Percentiles rank a stretch among this genome's conserved stretches.
phyloP scores from a whole-genome alignment of 2,329 filamentous ascomycete species.

The Bipolaris zeicola region DNA sequence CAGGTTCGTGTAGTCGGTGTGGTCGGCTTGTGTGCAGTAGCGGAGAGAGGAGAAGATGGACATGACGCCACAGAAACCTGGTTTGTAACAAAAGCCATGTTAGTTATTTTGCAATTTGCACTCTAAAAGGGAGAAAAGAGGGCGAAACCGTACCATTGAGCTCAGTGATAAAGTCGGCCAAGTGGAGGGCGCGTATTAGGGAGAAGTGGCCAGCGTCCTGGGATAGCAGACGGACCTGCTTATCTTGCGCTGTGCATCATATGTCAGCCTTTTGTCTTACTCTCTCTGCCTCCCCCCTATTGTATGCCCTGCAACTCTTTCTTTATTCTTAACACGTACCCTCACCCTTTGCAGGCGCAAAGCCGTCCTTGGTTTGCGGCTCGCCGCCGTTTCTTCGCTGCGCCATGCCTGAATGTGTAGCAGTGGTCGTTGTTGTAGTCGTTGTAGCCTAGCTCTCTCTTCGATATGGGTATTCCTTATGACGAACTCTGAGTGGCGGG shows the following conservation, averaged over 20 bases:
- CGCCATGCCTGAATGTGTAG: constrained; percentile 10
- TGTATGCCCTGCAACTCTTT: not conserved
- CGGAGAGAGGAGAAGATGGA: constrained; percentile 94
- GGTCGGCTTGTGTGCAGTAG: constrained; percentile 77
- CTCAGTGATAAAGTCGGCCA: constrained; percentile 84
- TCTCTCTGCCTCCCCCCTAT: not conserved
- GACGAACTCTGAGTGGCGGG: not conserved
- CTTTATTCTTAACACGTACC: constrained; percentile 44
- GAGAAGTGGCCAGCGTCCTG: constrained; percentile 74
- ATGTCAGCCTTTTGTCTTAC: constrained; percentile 13
- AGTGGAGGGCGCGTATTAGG: constrained; percentile 66
- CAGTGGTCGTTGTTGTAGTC: not conserved
- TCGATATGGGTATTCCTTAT: not conserved
- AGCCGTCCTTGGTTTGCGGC: constrained; percentile 48
- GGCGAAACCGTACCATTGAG: constrained; percentile 63
- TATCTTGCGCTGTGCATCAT: constrained; percentile 64
- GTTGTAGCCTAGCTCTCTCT: not conserved
- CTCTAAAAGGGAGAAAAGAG: not conserved
- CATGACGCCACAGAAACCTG: constrained; percentile 87
- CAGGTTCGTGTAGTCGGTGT: constrained; percentile 68
- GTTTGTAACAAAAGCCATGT: not conserved
- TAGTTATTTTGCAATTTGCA: not conserved
- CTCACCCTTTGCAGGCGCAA: constrained; percentile 47
- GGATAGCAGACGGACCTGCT: constrained; percentile 75
- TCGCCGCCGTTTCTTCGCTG: constrained; percentile 17